Percentiles rank a stretch among this genome's conserved stretches.
Conservation (phyloP, 805 yeast genomes). For the Candida qinlingensis region DNA sequence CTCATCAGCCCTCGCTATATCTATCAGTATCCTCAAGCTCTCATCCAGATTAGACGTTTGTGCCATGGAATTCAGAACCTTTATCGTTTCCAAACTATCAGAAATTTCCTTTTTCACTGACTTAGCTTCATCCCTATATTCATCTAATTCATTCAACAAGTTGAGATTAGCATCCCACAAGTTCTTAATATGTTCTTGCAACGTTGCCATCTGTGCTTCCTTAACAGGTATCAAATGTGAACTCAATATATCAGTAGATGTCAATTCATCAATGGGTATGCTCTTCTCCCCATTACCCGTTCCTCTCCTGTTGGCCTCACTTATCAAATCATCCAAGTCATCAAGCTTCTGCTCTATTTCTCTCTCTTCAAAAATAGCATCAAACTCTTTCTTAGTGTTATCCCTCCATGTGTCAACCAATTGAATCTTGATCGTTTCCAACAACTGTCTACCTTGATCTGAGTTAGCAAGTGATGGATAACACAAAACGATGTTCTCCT, state of each 20-base stretch:
- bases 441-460: conserved; percentile 34
- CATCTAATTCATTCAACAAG: conserved; percentile 13
- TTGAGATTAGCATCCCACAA: conserved; percentile 10
- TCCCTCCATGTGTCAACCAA: conserved; percentile 41
- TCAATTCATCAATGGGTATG: conserved; percentile 17
- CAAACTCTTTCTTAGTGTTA: conserved; percentile 42
- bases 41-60: conserved; percentile 8
- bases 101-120: conserved; percentile 7
- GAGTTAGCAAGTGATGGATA: conserved; percentile 44
- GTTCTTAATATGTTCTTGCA: conserved; percentile 12
- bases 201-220: conserved; percentile 13
- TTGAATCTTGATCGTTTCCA: conserved; percentile 43
- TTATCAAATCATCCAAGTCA: conserved; percentile 40
- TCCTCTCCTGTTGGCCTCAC: conserved; percentile 26
- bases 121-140: conserved; percentile 9
- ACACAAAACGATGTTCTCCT: conserved; percentile 44
- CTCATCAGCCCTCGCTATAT: conserved; percentile 3
- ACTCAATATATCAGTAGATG: conserved; percentile 15
- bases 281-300: background rate
- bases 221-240: conserved; percentile 24
- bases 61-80: conserved; percentile 7
- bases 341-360: conserved; percentile 35
- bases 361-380: conserved; percentile 43
- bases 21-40: conserved; percentile 11
- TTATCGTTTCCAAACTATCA: conserved; percentile 7